Percentiles rank a stretch among this genome's conserved stretches.
Conservation (phyloP, 2,329 filamentous ascomycete species). For the Mycosphaerella sp. region DNA sequence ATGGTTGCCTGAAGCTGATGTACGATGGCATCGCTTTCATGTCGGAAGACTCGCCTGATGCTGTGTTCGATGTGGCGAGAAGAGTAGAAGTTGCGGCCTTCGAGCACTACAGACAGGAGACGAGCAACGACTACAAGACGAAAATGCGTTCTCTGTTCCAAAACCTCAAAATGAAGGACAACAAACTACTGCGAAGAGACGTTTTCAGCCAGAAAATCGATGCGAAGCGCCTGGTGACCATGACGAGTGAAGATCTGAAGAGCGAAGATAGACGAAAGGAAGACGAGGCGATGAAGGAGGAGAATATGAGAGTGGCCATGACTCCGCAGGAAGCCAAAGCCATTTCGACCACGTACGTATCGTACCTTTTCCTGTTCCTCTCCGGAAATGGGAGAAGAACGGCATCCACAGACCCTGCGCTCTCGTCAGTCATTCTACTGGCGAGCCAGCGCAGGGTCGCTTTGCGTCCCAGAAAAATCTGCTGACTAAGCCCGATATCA, state of each 20-base stretch:
- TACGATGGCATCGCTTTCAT: slow-evolving; percentile 86
- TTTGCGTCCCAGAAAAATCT: slow-evolving; percentile 26
- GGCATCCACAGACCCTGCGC: slow-evolving; percentile 13
- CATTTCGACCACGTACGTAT: slow-evolving; percentile 47
- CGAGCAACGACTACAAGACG: slow-evolving; percentile 65
- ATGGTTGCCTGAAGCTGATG: slow-evolving; percentile 82
- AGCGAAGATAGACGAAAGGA: slow-evolving; percentile 71
- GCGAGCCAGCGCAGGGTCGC: slow-evolving; percentile 26
- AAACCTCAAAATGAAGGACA: slow-evolving; percentile 90
- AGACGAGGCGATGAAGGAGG: slow-evolving; percentile 70
- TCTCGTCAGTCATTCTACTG: slow-evolving; percentile 9
- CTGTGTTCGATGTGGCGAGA: slow-evolving; percentile 60
- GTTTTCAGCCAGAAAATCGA: slow-evolving; percentile 70
- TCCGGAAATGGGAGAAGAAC: neutral
- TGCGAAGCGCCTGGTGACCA: slow-evolving; percentile 68
- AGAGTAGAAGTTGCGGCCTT: slow-evolving; percentile 74
- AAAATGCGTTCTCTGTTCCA: slow-evolving; percentile 91
- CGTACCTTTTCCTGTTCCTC: neutral
- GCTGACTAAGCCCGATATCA: slow-evolving; percentile 35
- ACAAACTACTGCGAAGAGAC: slow-evolving; percentile 66
- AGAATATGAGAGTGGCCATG: slow-evolving; percentile 98
- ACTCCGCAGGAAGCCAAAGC: slow-evolving; percentile 87
- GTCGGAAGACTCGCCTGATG: slow-evolving; percentile 54
- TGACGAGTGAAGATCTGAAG: slow-evolving; percentile 88
- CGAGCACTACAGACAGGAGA: slow-evolving; percentile 63